Evolutionary conservation across 2,329 filamentous ascomycete genomes (phyloP).

Genomic region (Thielaviopsis punctulata): DNA sequence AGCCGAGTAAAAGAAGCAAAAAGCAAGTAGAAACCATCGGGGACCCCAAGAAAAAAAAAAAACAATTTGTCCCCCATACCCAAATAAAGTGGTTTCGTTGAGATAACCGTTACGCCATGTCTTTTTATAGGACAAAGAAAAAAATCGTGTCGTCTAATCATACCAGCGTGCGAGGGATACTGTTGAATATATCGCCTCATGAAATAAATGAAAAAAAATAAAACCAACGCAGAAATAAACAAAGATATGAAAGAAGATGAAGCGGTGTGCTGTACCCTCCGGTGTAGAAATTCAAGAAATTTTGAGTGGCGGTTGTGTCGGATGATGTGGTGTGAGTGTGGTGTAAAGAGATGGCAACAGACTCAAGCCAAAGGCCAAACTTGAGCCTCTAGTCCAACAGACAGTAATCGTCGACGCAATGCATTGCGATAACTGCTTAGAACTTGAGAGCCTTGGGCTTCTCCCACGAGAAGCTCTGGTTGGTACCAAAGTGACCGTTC

Average conservation of each 20-base stretch:
- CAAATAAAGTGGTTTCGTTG: conserved; percentile 24
- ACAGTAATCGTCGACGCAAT: background rate
- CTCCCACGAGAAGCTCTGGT: conserved; percentile 97
- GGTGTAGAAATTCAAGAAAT: conserved; percentile 1
- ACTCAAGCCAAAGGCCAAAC: conserved; percentile 5
- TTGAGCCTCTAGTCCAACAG: conserved; percentile 2
- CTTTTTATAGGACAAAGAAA: conserved; percentile 19
- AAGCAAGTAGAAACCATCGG: conserved; percentile 5
- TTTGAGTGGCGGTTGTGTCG: background rate
- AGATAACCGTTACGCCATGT: conserved; percentile 27
- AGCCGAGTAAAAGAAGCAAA: conserved; percentile 7
- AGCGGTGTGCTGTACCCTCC: conserved; percentile 13
- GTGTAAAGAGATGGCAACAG: conserved; percentile 12
- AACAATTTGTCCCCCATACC: conserved; percentile 3
- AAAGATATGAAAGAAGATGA: conserved; percentile 12
- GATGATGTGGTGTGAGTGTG: background rate
- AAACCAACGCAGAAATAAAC: conserved; percentile 1
- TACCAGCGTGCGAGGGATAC: conserved; percentile 19
- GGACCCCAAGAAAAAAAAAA: conserved; percentile 9
- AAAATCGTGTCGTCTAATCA: conserved; percentile 22
- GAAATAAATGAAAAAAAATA: conserved; percentile 11
- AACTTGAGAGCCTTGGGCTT: conserved; percentile 88
- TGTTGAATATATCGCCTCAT: conserved; percentile 25
- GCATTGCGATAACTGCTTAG: conserved; percentile 33
- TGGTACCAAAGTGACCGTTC: conserved; percentile 96